Conservation (phyloP, 306 rosid species). For the Acmispon strigosus region DNA sequence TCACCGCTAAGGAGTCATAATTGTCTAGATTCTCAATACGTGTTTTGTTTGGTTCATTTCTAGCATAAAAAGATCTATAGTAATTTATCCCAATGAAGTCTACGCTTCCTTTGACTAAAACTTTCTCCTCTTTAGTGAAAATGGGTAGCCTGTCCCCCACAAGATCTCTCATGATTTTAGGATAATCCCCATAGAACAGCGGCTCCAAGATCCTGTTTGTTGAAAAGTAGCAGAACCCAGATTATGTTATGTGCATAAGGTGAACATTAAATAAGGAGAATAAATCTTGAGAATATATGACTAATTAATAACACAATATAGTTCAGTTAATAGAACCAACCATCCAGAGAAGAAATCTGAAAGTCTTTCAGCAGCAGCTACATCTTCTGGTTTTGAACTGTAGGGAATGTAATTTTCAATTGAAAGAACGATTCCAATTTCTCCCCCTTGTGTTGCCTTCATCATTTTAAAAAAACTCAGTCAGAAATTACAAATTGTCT, state of each 20-base stretch:
- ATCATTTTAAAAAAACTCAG: neutral
- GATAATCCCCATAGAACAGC: conserved; percentile 20
- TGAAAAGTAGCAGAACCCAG: no score
- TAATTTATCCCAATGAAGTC: conserved; percentile 33
- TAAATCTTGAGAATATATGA: neutral
- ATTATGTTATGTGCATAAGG: no score
- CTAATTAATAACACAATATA: no score
- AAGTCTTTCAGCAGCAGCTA: conserved; percentile 22
- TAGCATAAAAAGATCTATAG: conserved; percentile 23
- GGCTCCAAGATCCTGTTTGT: conserved; percentile 23
- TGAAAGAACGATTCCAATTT: conserved; percentile 29
- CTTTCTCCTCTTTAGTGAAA: conserved; percentile 13
- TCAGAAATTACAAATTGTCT: neutral
- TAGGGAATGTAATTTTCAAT: conserved; percentile 19
- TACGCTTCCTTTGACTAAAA: conserved; percentile 8
- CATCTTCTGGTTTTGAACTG: conserved; percentile 18
- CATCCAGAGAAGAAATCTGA: conserved; percentile 34
- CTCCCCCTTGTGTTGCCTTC: conserved; percentile 35
- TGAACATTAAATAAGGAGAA: no score
- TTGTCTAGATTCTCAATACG: neutral
- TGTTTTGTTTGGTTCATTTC: neutral
- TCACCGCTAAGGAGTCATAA: neutral
- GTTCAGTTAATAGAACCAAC: conserved; percentile 7
- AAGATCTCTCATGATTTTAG: conserved; percentile 2
- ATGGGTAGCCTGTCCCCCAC: conserved; percentile 29